Evolutionary conservation across 257 asterid genomes (phyloP).

Genomic region (Gardenia jasminoides): DNA sequence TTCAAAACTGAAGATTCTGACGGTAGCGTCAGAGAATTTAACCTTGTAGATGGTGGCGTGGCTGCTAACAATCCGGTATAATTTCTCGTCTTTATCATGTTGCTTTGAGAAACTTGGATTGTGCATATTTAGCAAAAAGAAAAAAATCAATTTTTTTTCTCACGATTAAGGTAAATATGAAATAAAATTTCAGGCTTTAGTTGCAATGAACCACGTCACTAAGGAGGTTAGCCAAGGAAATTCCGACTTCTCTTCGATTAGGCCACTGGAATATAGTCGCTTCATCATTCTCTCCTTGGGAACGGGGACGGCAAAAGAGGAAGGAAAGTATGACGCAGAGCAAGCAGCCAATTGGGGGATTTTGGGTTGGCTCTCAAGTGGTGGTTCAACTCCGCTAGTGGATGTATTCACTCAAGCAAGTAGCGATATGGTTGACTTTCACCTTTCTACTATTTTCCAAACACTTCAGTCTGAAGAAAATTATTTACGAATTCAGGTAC

Average conservation of each 20-base stretch:
- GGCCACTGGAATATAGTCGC: conserved; percentile 33
- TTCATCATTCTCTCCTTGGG: conserved; percentile 10
- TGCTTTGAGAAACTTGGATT: not conserved
- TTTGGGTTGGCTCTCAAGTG: conserved; percentile 32
- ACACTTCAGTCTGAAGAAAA: conserved; percentile 17
- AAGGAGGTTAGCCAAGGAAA: conserved; percentile 23
- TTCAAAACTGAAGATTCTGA: conserved; percentile 27
- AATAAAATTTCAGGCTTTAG: conserved; percentile 34
- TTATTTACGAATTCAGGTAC: conserved; percentile 10
- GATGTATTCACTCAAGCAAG: conserved; percentile 40
- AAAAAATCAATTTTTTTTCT: not conserved
- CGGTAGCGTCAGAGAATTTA: conserved; percentile 25
- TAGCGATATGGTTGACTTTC: conserved; percentile 43
- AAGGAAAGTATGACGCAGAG: conserved; percentile 1
- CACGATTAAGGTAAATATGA: not conserved
- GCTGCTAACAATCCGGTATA: conserved; percentile 59
- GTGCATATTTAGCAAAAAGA: too few relatives aligned
- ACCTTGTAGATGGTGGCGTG: conserved; percentile 54
- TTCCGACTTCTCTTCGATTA: conserved; percentile 25
- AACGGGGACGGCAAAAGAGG: not conserved
- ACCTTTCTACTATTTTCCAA: conserved; percentile 35
- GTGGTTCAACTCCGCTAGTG: conserved; percentile 30
- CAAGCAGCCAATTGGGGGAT: conserved; percentile 2
- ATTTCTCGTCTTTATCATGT: conserved; percentile 19
- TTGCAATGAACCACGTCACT: conserved; percentile 37